Percentiles rank a stretch among this genome's conserved stretches.
Evolutionary conservation across 352 stramenopile genomes (phyloP).

Genomic region (Phytophthora kernoviae): DNA sequence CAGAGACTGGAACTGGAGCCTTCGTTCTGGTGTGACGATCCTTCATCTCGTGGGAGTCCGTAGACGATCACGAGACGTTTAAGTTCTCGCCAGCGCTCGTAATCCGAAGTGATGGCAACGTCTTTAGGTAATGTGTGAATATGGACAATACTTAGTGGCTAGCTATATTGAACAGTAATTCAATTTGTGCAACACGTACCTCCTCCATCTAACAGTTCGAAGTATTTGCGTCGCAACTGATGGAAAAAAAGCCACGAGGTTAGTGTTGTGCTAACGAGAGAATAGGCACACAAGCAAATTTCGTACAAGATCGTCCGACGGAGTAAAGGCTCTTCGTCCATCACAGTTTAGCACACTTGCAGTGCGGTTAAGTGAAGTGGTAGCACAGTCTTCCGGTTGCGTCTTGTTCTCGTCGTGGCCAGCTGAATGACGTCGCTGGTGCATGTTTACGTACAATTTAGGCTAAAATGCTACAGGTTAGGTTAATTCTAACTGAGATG

Average conservation of each 20-base stretch:
- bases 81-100: conserved; percentile 82
- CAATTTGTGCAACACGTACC: no score
- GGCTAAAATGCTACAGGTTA: no score
- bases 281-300: background rate
- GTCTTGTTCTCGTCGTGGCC: no score
- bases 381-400: no score
- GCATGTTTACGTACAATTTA: no score
- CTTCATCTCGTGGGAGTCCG: conserved; percentile 65
- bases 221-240: conserved; percentile 26
- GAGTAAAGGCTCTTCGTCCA: conserved; percentile 50
- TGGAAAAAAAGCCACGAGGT: background rate
- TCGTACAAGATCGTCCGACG: conserved; percentile 6
- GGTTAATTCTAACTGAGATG: no score
- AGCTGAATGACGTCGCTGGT: no score
- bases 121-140: no score
- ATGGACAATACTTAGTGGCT: no score
- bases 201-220: conserved; percentile 25
- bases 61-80: conserved; percentile 84
- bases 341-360: conserved; percentile 50
- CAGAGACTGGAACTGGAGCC: conserved; percentile 31
- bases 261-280: background rate
- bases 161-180: no score
- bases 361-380: background rate
- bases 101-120: conserved; percentile 56
- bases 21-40: conserved; percentile 4